Conservation (phyloP, 345 rosid genomes). For the Geranium rotundifolium region DNA sequence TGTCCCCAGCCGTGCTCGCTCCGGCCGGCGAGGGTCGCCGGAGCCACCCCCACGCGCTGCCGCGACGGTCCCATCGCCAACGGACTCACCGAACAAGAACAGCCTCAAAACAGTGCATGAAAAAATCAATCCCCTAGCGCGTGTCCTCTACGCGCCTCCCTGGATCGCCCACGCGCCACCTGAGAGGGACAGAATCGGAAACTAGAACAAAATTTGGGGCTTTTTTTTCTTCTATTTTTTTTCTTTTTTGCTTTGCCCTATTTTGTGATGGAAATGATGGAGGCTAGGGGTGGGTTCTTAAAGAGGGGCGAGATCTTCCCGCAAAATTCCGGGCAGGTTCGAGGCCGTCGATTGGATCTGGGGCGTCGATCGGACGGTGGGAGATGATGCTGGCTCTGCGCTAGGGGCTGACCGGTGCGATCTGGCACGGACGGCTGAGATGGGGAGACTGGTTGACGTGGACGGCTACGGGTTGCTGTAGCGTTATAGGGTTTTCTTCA, state of each 20-base stretch:
- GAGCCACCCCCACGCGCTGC: conserved; percentile 23
- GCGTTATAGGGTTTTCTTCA: not conserved
- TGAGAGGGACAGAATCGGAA: not conserved
- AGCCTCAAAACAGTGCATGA: not conserved
- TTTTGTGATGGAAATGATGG: conserved; percentile 13
- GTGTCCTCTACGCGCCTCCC: conserved; percentile 28
- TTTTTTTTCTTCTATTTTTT: no score
- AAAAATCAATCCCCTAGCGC: not conserved
- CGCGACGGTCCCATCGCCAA: not conserved
- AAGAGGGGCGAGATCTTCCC: conserved; percentile 62
- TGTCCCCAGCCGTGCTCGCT: conserved; percentile 17
- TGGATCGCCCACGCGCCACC: not conserved
- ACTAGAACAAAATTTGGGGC: conserved; percentile 15
- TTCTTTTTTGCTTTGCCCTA: not conserved
- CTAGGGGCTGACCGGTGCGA: conserved; percentile 14
- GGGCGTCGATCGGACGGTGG: conserved; percentile 7
- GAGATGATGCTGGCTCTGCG: conserved; percentile 7
- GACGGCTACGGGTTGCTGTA: not conserved
- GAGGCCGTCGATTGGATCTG: conserved; percentile 8
- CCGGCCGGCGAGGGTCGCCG: conserved; percentile 35
- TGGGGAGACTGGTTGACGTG: not conserved
- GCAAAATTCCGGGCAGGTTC: conserved; percentile 21
- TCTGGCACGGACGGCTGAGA: not conserved
- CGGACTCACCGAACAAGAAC: not conserved
- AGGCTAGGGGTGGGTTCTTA: conserved; percentile 32